Evolutionary conservation across 2,329 filamentous ascomycete genomes (phyloP).

Genomic region (Thyridium curvatum): DNA sequence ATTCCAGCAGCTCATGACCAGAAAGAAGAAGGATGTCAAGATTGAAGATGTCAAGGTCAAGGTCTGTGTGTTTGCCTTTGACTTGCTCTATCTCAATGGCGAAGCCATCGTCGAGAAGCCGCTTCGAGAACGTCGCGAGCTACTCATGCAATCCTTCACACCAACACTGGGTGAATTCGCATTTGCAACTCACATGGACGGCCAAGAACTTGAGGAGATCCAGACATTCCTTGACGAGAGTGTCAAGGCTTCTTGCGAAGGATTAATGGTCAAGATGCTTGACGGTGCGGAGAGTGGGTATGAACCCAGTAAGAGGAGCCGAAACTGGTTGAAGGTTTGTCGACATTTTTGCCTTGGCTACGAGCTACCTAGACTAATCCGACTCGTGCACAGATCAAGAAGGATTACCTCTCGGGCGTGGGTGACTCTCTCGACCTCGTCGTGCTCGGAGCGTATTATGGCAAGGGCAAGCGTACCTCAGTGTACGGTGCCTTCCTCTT

Average conservation of each 20-base stretch:
- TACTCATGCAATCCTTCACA: slow-evolving; percentile 66
- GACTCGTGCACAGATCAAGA: slow-evolving; percentile 65
- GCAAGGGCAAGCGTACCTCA: slow-evolving; percentile 90
- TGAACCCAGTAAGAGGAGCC: slow-evolving; percentile 90
- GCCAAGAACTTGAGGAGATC: slow-evolving; percentile 87
- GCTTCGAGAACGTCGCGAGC: slow-evolving; percentile 74
- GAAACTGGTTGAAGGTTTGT: slow-evolving; percentile 92
- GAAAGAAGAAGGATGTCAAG: slow-evolving; percentile 96
- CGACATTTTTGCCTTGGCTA: background rate
- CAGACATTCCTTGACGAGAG: slow-evolving; percentile 89
- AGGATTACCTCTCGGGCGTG: slow-evolving; percentile 90
- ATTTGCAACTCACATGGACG: slow-evolving; percentile 82
- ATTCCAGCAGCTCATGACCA: slow-evolving; percentile 97
- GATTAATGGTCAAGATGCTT: slow-evolving; percentile 99
- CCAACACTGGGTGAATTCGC: slow-evolving; percentile 84
- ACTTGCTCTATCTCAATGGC: slow-evolving; percentile 88
- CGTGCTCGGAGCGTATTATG: slow-evolving; percentile 88
- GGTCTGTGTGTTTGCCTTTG: slow-evolving; percentile 95
- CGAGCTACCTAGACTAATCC: background rate
- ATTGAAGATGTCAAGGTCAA: slow-evolving; percentile 92
- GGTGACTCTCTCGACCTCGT: slow-evolving; percentile 96
- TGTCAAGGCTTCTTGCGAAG: slow-evolving; percentile 93
- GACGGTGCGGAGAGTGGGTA: slow-evolving; percentile 90
- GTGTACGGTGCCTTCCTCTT: slow-evolving; percentile 95
- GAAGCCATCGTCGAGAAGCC: slow-evolving; percentile 83